phyloP scores from a whole-genome alignment of 768 basidiomycete genomes.

The Piloderma croceum region DNA sequence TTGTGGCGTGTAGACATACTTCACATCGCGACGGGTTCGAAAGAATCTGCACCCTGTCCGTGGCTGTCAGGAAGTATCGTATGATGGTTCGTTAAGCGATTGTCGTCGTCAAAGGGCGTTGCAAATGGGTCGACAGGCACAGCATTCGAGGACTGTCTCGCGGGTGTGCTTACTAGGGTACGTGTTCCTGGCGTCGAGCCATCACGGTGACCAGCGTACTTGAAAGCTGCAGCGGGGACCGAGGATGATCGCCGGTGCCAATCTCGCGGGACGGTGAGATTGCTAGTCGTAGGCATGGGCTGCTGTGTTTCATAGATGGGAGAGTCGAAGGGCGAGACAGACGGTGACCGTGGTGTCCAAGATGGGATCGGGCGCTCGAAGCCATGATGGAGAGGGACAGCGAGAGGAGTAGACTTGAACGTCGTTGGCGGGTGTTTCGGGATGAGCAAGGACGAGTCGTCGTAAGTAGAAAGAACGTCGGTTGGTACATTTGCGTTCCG shows the following conservation, averaged over 20 bases:
- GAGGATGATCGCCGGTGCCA: conserved; percentile 19
- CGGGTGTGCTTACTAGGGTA: conserved; percentile 41
- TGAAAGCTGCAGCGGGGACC: conserved; percentile 8
- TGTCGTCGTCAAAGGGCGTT: conserved; percentile 78
- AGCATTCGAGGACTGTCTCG: conserved; percentile 36
- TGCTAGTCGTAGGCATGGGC: conserved; percentile 14
- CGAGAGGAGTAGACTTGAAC: conserved; percentile 20
- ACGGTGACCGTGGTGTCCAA: conserved; percentile 3
- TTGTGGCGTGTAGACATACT: neutral
- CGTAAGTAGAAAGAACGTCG: conserved; percentile 27
- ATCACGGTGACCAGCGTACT: conserved; percentile 5
- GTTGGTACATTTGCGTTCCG: conserved; percentile 32
- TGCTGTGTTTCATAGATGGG: conserved; percentile 21
- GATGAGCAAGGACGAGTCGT: conserved; percentile 10
- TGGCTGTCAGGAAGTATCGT: conserved; percentile 29
- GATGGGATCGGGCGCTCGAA: conserved; percentile 19
- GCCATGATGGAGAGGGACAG: conserved; percentile 40
- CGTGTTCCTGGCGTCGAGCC: conserved; percentile 17
- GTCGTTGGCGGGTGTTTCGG: conserved; percentile 16
- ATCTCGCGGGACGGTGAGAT: conserved; percentile 13
- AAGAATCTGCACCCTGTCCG: conserved; percentile 51
- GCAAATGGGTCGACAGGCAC: conserved; percentile 50
- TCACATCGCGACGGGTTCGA: conserved; percentile 15
- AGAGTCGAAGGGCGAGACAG: too few relatives aligned
- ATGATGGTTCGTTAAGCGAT: conserved; percentile 27